Conservation (phyloP, 1,284 basidiomycete genomes). For the Puccinia hordei region DNA sequence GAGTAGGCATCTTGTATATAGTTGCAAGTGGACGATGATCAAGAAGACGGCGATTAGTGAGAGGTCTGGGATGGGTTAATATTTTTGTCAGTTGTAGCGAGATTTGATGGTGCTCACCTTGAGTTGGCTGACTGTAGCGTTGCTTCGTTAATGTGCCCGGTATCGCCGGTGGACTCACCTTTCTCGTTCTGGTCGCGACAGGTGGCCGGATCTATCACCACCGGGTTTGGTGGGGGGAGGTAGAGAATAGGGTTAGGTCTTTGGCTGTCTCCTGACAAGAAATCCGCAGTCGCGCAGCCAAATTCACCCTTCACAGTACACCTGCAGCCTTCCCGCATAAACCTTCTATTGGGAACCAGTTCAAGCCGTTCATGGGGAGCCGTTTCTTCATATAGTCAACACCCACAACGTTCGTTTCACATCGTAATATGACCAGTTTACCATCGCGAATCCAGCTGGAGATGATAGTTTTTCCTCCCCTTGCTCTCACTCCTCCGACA, state of each 20-base stretch:
- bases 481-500: neutral
- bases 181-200: neutral
- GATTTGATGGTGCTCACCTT: constrained; percentile 16
- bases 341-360: too few species aligned
- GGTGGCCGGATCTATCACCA: neutral
- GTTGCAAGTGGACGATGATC: neutral
- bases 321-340: too few species aligned
- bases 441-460: constrained; percentile 6
- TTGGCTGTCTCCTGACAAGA: neutral
- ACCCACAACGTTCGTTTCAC: neutral
- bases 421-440: too few species aligned
- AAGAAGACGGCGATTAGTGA: too few species aligned
- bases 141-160: constrained; percentile 4
- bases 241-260: constrained; percentile 17
- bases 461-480: neutral
- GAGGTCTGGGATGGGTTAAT: too few species aligned
- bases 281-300: constrained; percentile 24
- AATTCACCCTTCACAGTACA: too few species aligned
- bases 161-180: neutral
- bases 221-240: constrained; percentile 5
- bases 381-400: neutral
- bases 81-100: neutral
- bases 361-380: too few species aligned
- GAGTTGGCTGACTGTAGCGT: neutral
- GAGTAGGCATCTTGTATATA: constrained; percentile 76